Conservation (phyloP, 306 rosid genomes). For the Lathyrus oleraceus region DNA sequence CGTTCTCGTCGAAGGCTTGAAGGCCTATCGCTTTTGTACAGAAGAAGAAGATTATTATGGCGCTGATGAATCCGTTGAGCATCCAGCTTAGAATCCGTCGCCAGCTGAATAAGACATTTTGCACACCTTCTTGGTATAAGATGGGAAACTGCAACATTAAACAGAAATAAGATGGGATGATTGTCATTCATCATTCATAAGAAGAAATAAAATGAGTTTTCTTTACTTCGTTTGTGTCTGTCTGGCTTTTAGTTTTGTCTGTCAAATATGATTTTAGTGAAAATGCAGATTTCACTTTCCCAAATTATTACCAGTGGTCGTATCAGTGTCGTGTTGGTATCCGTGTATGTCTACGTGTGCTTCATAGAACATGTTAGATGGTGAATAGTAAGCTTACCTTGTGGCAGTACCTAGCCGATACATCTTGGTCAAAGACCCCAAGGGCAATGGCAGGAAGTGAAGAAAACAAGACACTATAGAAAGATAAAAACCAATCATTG, state of each 20-base stretch:
- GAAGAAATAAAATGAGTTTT: neutral
- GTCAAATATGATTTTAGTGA: neutral
- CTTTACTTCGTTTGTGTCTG: neutral
- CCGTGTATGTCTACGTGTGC: neutral
- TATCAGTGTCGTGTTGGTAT: neutral
- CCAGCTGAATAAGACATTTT: slow-evolving; percentile 87
- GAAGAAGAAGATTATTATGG: slow-evolving; percentile 72
- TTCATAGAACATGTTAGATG: neutral
- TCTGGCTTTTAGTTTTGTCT: neutral
- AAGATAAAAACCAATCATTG: slow-evolving; percentile 89
- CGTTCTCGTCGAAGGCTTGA: slow-evolving; percentile 65
- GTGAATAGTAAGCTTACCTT: slow-evolving; percentile 53
- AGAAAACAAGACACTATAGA: slow-evolving; percentile 77
- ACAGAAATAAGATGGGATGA: slow-evolving; percentile 5
- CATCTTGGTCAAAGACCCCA: slow-evolving; percentile 91
- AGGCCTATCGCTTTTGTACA: slow-evolving; percentile 60
- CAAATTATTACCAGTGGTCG: neutral
- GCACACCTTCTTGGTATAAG: slow-evolving; percentile 92
- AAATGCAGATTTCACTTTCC: neutral
- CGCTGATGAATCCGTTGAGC: slow-evolving; percentile 66
- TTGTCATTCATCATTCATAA: neutral
- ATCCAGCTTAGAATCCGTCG: slow-evolving; percentile 80
- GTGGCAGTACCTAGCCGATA: slow-evolving; percentile 73
- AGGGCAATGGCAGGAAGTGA: slow-evolving; percentile 82
- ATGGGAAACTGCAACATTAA: slow-evolving; percentile 71